Percentiles rank a stretch among this genome's conserved stretches.
phyloP scores from a whole-genome alignment of 192 early-diverging fungal species.

The Dissophora ornata region DNA sequence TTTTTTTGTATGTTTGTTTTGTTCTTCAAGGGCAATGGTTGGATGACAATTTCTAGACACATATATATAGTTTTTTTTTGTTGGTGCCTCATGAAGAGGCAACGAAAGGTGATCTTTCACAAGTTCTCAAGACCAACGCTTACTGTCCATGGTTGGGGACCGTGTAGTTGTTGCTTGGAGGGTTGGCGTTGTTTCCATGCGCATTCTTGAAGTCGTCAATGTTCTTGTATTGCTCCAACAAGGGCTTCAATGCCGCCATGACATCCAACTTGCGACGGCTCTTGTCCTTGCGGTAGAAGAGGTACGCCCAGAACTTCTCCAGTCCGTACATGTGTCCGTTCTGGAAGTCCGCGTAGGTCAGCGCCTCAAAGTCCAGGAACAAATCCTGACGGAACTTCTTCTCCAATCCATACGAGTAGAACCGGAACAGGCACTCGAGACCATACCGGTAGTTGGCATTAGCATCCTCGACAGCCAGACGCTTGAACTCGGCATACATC shows the following conservation, averaged over 20 bases:
- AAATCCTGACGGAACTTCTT: constrained; percentile 86
- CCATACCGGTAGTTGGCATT: constrained; percentile 90
- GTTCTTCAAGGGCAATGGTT: no score
- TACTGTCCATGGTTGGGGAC: constrained; percentile 42
- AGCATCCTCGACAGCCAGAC: constrained; percentile 90
- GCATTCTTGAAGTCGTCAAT: constrained; percentile 55
- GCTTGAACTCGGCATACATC: constrained; percentile 95
- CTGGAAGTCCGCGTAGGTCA: constrained; percentile 82
- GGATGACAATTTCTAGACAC: not conserved
- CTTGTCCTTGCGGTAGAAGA: constrained; percentile 91
- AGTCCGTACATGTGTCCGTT: constrained; percentile 87
- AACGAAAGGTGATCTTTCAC: not conserved
- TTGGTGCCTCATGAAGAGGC: not conserved
- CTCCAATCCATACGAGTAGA: constrained; percentile 96
- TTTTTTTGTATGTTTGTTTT: no score
- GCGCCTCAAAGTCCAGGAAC: constrained; percentile 89
- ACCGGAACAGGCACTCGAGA: constrained; percentile 97
- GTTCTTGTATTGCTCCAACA: constrained; percentile 70
- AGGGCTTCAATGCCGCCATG: constrained; percentile 63
- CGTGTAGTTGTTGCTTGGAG: constrained; percentile 48
- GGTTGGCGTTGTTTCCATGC: constrained; percentile 47
- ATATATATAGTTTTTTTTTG: not conserved
- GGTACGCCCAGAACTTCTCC: constrained; percentile 97
- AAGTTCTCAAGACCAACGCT: no score
- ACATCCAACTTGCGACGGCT: constrained; percentile 69